A percentile compares a stretch with the other conserved stretches of the same genome.
Conservation (phyloP, 1,284 basidiomycete genomes). For the Irpex sp. region DNA sequence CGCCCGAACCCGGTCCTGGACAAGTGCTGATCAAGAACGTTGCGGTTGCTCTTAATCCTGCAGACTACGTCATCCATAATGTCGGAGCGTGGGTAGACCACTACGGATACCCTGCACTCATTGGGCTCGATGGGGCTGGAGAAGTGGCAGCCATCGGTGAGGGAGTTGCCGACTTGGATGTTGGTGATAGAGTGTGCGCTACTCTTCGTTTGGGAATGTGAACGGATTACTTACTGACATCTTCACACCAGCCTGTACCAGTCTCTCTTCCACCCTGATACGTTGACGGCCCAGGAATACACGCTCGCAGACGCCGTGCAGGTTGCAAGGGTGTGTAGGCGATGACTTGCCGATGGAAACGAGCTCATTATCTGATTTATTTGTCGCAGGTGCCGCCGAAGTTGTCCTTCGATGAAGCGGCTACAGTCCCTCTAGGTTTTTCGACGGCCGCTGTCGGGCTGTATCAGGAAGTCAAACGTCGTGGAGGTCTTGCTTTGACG, state of each 20-base stretch:
- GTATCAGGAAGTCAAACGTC: slow-evolving; percentile 12
- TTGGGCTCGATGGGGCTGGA: neutral
- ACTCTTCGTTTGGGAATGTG: too few relatives aligned
- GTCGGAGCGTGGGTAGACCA: neutral
- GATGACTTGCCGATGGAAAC: neutral
- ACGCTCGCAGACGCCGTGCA: slow-evolving; percentile 3
- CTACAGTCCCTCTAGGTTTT: slow-evolving; percentile 15
- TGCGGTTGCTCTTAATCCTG: neutral
- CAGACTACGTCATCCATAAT: neutral
- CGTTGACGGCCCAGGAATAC: slow-evolving; percentile 17
- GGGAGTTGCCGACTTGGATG: neutral
- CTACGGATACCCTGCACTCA: neutral
- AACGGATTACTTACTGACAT: too few relatives aligned
- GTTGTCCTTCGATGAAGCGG: slow-evolving; percentile 16
- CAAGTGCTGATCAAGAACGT: neutral
- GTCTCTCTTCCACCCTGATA: slow-evolving; percentile 1
- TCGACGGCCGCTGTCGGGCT: slow-evolving; percentile 14
- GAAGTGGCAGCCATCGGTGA: neutral
- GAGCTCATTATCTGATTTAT: too few relatives aligned
- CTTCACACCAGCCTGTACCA: neutral
- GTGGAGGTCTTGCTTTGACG: slow-evolving; percentile 11
- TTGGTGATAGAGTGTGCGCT: neutral
- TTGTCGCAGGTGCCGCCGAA: slow-evolving; percentile 12
- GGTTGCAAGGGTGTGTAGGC: slow-evolving; percentile 6
- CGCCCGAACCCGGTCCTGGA: neutral